Evolutionary conservation across 768 basidiomycete genomes (phyloP).

Genomic region (Kondoa malvinella): DNA sequence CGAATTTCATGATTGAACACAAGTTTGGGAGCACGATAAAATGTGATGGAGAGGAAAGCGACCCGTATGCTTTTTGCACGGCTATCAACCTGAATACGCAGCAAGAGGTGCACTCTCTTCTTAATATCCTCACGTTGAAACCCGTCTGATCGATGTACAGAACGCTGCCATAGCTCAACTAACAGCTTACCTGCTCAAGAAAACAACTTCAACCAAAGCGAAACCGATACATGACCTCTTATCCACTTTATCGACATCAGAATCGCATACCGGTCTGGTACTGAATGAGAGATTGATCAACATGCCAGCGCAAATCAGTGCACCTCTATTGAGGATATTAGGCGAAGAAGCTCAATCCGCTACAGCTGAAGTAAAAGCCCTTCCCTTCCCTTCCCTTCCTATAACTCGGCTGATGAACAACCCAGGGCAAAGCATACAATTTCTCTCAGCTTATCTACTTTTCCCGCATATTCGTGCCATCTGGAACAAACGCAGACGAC

Average conservation of each 20-base stretch:
- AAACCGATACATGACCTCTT: constrained; percentile 32
- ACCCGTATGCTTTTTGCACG: constrained; percentile 75
- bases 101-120: constrained; percentile 16
- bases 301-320: constrained; percentile 83
- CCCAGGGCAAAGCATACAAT: constrained; percentile 23
- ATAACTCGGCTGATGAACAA: background rate
- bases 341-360: constrained; percentile 63
- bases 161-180: background rate
- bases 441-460: constrained; percentile 29
- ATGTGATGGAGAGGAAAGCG: constrained; percentile 72
- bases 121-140: background rate
- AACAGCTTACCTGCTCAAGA: constrained; percentile 46
- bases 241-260: constrained; percentile 35
- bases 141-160: background rate
- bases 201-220: constrained; percentile 21
- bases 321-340: constrained; percentile 84
- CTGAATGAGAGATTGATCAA: constrained; percentile 80
- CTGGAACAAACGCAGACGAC: constrained; percentile 50
- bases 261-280: constrained; percentile 48
- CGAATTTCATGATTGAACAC: constrained; percentile 60
- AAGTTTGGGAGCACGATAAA: constrained; percentile 76
- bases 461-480: constrained; percentile 29
- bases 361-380: constrained; percentile 40
- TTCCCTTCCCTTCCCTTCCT: background rate
- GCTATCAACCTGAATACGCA: constrained; percentile 52